Percentiles rank a stretch among this genome's conserved stretches.
These are phyloP conservation scores for Xylariomycetidae sp. DNA, from an alignment of 2,329 filamentous ascomycete species.

Conservation along the genomic window DNA sequence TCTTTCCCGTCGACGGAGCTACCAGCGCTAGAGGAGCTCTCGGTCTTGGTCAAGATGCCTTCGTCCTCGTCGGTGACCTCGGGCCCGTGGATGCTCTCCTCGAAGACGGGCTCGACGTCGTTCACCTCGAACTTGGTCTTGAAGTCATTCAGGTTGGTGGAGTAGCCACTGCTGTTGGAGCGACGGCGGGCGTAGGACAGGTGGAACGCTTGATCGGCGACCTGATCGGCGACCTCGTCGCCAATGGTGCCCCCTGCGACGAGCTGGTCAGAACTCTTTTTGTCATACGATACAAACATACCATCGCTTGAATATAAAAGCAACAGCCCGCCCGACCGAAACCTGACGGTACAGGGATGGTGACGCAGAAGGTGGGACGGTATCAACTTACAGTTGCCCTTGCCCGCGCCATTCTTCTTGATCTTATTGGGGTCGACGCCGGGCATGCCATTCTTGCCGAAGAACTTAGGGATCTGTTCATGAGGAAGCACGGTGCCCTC, in stretches of 20 bases:
- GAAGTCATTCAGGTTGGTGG: constrained; percentile 68
- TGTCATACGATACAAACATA: no score
- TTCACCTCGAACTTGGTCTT: constrained; percentile 96
- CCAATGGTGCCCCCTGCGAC: no score
- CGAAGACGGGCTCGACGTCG: constrained; percentile 87
- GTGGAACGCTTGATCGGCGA: constrained; percentile 78
- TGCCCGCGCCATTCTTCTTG: constrained; percentile 94
- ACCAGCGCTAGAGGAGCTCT: constrained; percentile 55
- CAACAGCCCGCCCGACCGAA: no score
- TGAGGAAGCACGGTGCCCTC: constrained; percentile 66
- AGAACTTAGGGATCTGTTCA: constrained; percentile 84
- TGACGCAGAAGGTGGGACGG: no score
- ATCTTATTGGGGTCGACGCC: constrained; percentile 85
- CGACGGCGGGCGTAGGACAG: constrained; percentile 83
- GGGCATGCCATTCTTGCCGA: constrained; percentile 78
- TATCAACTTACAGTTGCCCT: constrained; percentile 86
- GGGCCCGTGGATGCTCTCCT: constrained; percentile 76
- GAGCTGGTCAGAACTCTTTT: no score
- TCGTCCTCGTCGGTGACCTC: constrained; percentile 52
- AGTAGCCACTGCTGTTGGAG: constrained; percentile 81
- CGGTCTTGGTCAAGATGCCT: constrained; percentile 52
- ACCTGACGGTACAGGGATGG: no score
- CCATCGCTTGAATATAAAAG: no score
- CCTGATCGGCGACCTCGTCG: constrained; percentile 79
- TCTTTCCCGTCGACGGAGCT: constrained; percentile 52